phyloP scores from a whole-genome alignment of 768 basidiomycete species.

The Boletus rufocinnamomeus region DNA sequence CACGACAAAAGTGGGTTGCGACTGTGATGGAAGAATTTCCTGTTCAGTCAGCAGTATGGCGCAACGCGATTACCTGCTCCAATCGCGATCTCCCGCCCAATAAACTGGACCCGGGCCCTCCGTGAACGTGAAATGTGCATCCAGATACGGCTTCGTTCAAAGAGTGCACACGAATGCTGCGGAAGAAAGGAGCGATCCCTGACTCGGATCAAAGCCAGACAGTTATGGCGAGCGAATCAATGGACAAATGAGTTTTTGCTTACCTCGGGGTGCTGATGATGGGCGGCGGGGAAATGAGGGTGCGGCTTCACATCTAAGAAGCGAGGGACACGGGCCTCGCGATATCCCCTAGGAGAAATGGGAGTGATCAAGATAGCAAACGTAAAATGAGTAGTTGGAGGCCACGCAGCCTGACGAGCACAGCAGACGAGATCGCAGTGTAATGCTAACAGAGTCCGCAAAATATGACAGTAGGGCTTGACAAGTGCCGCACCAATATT shows the following conservation, averaged over 20 bases:
- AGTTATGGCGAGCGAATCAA: constrained; percentile 10
- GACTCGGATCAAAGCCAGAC: constrained; percentile 30
- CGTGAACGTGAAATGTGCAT: constrained; percentile 10
- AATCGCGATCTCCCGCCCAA: constrained; percentile 19
- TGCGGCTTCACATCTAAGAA: constrained; percentile 10
- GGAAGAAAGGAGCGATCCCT: constrained; percentile 23
- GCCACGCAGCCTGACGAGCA: constrained; percentile 18
- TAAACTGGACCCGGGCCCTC: constrained; percentile 8
- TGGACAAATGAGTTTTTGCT: constrained; percentile 13
- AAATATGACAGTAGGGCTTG: not conserved
- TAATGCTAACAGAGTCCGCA: not conserved
- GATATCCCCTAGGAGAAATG: constrained; percentile 16
- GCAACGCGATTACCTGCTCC: constrained; percentile 4
- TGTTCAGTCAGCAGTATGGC: constrained; percentile 12
- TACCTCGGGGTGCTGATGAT: constrained; percentile 7
- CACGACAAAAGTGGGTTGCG: constrained; percentile 12
- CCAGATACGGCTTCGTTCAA: constrained; percentile 14
- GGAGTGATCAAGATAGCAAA: constrained; percentile 20
- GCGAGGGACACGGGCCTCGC: constrained; percentile 11
- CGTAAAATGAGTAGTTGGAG: constrained; percentile 29
- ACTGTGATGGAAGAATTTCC: constrained; percentile 18
- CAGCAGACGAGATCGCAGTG: not conserved
- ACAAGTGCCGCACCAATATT: not conserved
- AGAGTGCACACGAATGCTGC: constrained; percentile 10
- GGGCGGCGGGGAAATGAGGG: constrained; percentile 9